Percentiles rank a stretch among this genome's conserved stretches.
Conservation (phyloP, 2,329 filamentous ascomycete species). For the Colletotrichum brevisporum region DNA sequence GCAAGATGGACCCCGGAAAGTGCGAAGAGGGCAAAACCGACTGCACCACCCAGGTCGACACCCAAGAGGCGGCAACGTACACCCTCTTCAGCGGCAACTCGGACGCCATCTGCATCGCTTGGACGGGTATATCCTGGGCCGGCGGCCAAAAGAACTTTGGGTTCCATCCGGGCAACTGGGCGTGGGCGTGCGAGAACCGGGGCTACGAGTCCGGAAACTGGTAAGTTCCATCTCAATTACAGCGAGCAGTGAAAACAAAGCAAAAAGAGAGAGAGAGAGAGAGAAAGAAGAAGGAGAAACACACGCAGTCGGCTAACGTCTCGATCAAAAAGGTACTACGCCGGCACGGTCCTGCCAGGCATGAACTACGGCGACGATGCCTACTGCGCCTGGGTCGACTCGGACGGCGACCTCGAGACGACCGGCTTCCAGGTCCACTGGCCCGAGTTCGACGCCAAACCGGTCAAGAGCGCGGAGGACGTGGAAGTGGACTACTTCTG, state of each 20-base stretch:
- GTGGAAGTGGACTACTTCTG: slow-evolving; percentile 41
- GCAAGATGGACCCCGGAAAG: slow-evolving; percentile 40
- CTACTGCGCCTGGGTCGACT: slow-evolving; percentile 46
- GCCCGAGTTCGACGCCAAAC: slow-evolving; percentile 45
- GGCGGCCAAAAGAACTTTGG: slow-evolving; percentile 43
- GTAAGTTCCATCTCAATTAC: neutral
- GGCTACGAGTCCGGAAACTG: neutral
- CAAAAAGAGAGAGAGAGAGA: too few relatives aligned
- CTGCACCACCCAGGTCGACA: slow-evolving; percentile 37
- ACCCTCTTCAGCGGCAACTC: slow-evolving; percentile 47
- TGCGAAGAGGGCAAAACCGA: slow-evolving; percentile 42
- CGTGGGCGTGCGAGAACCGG: slow-evolving; percentile 42
- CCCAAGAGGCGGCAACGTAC: slow-evolving; percentile 43
- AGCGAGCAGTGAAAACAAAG: too few relatives aligned
- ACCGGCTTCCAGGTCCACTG: slow-evolving; percentile 50
- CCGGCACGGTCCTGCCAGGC: slow-evolving; percentile 41
- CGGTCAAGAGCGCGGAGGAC: slow-evolving; percentile 11
- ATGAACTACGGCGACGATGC: slow-evolving; percentile 37
- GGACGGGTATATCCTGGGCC: slow-evolving; percentile 41
- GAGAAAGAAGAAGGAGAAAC: too few relatives aligned
- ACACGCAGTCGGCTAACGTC: neutral
- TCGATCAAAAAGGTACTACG: slow-evolving; percentile 45
- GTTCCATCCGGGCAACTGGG: slow-evolving; percentile 45
- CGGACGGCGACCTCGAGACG: slow-evolving; percentile 44
- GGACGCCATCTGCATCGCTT: slow-evolving; percentile 46